Conservation (phyloP, 345 rosid genomes). For the Rhizophora apiculata region DNA sequence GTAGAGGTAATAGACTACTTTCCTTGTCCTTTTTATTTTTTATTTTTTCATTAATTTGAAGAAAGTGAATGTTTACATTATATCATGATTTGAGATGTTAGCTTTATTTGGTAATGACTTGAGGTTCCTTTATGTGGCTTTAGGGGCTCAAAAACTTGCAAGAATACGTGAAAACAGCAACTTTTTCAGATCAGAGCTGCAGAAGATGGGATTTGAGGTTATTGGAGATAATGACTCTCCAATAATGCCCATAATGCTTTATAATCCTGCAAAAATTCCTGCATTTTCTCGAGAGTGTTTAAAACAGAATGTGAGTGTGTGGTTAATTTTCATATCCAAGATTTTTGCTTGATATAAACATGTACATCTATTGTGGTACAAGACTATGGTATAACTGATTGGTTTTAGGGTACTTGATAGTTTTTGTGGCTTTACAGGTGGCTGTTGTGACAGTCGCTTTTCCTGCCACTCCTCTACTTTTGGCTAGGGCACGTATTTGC, state of each 20-base stretch:
- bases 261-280: conserved; percentile 93
- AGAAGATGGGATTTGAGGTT: conserved; percentile 95
- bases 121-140: not conserved
- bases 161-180: conserved; percentile 91
- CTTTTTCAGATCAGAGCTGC: conserved; percentile 86
- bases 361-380: not conserved
- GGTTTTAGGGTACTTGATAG: not conserved
- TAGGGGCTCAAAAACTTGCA: conserved; percentile 91
- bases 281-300: conserved; percentile 95
- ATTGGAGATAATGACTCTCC: conserved; percentile 98
- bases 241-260: conserved; percentile 98
- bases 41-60: not conserved
- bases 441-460: conserved; percentile 21
- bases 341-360: too few relatives aligned
- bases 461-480: conserved; percentile 37
- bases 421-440: conserved; percentile 13
- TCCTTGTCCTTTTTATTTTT: not conserved
- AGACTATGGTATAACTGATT: not conserved
- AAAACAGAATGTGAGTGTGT: conserved; percentile 52
- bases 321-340: not conserved
- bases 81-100: not conserved
- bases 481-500: conserved; percentile 87
- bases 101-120: not conserved
- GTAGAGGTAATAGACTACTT: conserved; percentile 49
- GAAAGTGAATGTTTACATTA: not conserved